A percentile compares a stretch with the other conserved stretches of the same genome.
phyloP scores from a whole-genome alignment of 371 early-diverging fungal genomes.

The Phascolomyces articulosus region DNA sequence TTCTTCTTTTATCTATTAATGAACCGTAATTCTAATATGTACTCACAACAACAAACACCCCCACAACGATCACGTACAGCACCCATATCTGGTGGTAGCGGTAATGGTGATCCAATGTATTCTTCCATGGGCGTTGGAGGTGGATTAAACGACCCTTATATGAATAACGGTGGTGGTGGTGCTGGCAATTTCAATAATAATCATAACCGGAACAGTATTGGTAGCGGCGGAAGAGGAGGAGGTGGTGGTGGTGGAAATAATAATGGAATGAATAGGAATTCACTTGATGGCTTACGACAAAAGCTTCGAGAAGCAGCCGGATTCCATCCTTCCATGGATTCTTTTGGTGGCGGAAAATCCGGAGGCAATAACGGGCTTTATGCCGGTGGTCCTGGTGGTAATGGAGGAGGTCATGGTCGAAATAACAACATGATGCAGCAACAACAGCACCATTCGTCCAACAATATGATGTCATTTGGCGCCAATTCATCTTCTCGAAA shows the following conservation, averaged over 20 bases:
- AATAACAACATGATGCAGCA: constrained; percentile 3
- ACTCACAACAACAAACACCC: constrained; percentile 1
- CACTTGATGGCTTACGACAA: not conserved
- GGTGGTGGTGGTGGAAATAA: not conserved
- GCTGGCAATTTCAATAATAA: too few species aligned
- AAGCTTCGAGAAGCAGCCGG: not conserved
- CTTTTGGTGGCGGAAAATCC: not conserved
- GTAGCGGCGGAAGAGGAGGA: not conserved
- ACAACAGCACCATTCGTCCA: not conserved
- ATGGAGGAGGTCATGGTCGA: not conserved
- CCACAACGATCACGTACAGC: constrained; percentile 2
- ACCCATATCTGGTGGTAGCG: not conserved
- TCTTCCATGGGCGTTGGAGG: not conserved
- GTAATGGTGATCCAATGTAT: not conserved
- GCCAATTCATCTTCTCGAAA: not conserved
- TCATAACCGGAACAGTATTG: not conserved
- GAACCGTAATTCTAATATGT: not conserved
- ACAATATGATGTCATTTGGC: constrained; percentile 8
- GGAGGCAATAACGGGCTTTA: not conserved
- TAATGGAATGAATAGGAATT: not conserved
- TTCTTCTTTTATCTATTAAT: not conserved
- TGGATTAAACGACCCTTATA: not conserved
- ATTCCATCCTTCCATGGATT: not conserved
- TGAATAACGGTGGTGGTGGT: too few species aligned
- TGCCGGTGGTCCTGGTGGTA: not conserved